phyloP scores from a whole-genome alignment of 805 yeast species.

The Candida tammaniensis region DNA sequence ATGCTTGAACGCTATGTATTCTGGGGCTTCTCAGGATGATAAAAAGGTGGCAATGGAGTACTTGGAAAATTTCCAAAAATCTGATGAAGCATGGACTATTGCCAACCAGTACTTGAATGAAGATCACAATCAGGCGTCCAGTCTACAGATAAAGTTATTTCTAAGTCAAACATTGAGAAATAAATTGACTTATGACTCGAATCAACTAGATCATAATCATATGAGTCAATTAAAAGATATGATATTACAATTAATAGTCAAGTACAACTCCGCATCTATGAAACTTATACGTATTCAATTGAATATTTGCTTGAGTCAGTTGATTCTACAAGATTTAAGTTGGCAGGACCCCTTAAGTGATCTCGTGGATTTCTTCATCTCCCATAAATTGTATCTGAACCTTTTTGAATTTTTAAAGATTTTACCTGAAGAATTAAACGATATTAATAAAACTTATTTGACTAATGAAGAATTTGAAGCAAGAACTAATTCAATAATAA shows the following conservation, averaged over 20 bases:
- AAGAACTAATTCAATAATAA: conserved; percentile 59
- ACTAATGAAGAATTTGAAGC: conserved; percentile 74
- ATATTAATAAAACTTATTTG: conserved; percentile 71
- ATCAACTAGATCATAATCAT: conserved; percentile 63
- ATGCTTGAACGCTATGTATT: conserved; percentile 50
- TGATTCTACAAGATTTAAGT: conserved; percentile 69
- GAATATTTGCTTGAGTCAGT: conserved; percentile 75
- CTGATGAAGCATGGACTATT: conserved; percentile 75
- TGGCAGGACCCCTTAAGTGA: conserved; percentile 69
- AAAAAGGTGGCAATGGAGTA: conserved; percentile 50
- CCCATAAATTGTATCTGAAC: conserved; percentile 18
- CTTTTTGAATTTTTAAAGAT: conserved; percentile 80
- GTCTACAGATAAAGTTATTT: conserved; percentile 68
- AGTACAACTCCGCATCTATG: conserved; percentile 33
- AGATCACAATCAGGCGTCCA: conserved; percentile 23
- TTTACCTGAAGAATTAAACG: conserved; percentile 87
- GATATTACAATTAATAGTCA: conserved; percentile 53
- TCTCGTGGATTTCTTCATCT: conserved; percentile 24
- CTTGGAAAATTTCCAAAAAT: conserved; percentile 81
- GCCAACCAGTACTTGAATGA: conserved; percentile 53
- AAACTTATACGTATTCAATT: conserved; percentile 78
- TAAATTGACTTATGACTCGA: conserved; percentile 78
- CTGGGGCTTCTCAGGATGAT: conserved; percentile 41
- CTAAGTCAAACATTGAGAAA: conserved; percentile 89
- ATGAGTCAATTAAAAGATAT: conserved; percentile 64